These are phyloP conservation scores for Rubroboletus pulcherrimus DNA, from an alignment of 768 basidiomycete genomes.

Conservation along the genomic window DNA sequence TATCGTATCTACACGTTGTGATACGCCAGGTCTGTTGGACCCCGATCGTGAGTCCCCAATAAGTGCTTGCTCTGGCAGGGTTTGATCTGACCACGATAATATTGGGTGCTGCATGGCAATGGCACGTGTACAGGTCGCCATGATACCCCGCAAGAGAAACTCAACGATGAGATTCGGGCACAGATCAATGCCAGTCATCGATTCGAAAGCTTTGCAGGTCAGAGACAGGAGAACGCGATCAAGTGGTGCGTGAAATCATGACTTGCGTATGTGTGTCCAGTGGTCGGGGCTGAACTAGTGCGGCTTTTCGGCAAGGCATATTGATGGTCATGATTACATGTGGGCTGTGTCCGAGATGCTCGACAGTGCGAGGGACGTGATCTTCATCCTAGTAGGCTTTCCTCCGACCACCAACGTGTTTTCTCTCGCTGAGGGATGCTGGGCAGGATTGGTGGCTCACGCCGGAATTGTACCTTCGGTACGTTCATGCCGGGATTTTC, in stretches of 20 bases:
- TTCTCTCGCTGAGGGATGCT: not conserved
- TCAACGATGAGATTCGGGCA: slow-evolving; percentile 64
- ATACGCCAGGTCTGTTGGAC: slow-evolving; percentile 30
- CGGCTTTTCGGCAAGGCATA: slow-evolving; percentile 48
- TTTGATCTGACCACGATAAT: not conserved
- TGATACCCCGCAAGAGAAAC: slow-evolving; percentile 70
- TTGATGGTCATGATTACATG: slow-evolving; percentile 97
- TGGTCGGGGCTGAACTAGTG: not conserved
- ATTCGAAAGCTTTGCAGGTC: slow-evolving; percentile 78
- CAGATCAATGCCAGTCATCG: slow-evolving; percentile 78
- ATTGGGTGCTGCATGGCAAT: not conserved
- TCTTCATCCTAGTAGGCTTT: slow-evolving; percentile 73
- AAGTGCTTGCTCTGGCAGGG: not conserved
- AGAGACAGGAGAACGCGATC: slow-evolving; percentile 65
- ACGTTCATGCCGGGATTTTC: not conserved
- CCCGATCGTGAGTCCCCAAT: slow-evolving; percentile 29
- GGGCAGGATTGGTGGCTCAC: slow-evolving; percentile 88
- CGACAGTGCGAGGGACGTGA: slow-evolving; percentile 74
- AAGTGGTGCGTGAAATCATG: slow-evolving; percentile 60
- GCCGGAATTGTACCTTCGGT: slow-evolving; percentile 88
- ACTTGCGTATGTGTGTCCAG: not conserved
- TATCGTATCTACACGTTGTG: not conserved
- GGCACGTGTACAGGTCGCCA: slow-evolving; percentile 48
- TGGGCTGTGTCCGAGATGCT: slow-evolving; percentile 90
- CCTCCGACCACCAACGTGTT: not conserved